phyloP scores from a whole-genome alignment of 2,329 filamentous ascomycete genomes.

The Dichotomopilus funicola region DNA sequence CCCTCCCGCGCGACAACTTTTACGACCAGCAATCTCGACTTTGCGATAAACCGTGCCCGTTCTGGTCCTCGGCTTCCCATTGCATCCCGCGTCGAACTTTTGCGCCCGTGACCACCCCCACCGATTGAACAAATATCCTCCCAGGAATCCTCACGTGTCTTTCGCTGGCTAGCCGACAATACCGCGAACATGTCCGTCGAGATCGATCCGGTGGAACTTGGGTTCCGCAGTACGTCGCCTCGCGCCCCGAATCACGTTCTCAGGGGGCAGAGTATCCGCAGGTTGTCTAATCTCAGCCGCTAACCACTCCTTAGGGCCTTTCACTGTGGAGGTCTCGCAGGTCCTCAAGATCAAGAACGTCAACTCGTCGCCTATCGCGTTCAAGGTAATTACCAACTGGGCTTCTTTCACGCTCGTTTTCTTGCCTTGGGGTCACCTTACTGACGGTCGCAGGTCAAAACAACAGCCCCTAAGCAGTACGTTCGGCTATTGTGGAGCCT shows the following conservation, averaged over 20 bases:
- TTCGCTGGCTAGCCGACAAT: constrained; percentile 1
- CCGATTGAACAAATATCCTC: too few species aligned
- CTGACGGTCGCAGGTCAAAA: constrained; percentile 72
- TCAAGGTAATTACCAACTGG: constrained; percentile 50
- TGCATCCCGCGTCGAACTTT: too few species aligned
- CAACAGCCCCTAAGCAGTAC: constrained; percentile 97
- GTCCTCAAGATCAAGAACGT: constrained; percentile 59
- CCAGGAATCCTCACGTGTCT: too few species aligned
- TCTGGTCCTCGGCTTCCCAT: too few species aligned
- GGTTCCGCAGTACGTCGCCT: constrained; percentile 71
- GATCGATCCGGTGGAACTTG: constrained; percentile 83
- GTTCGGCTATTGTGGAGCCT: not conserved
- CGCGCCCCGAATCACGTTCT: not conserved
- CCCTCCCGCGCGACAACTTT: too few species aligned
- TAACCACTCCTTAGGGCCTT: constrained; percentile 47
- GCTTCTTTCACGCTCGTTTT: constrained; percentile 1
- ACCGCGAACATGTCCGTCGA: constrained; percentile 78
- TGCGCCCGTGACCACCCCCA: too few species aligned
- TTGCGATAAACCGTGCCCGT: too few species aligned
- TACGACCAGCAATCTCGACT: too few species aligned
- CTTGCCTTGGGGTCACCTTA: constrained; percentile 6
- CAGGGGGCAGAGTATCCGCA: not conserved
- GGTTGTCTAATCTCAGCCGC: not conserved
- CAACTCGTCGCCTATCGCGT: constrained; percentile 56
- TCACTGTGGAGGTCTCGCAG: constrained; percentile 60